Evolutionary conservation across 352 stramenopile species (phyloP), one percentile per base, ranked within the genome.

Genomic region (Phytophthora ramorum): DNA sequence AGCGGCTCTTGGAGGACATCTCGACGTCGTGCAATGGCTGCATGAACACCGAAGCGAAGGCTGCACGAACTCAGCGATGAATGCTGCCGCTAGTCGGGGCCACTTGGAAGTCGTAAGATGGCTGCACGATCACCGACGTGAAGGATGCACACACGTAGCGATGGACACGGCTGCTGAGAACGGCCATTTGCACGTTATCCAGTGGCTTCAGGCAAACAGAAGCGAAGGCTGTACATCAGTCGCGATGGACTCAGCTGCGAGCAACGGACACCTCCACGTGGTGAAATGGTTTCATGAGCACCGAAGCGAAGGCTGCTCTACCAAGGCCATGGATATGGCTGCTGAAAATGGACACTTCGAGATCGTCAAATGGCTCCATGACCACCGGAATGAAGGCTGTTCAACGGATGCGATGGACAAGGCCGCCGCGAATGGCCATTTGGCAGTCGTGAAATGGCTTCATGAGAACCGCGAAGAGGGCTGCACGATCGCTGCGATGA

Each of bases 41-140:
- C 71, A 85, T 50, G 43, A 63, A 22, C 55, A 78, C 19, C 62
- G 74, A 1, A 65, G 40, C 5, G 76, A 83, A 60, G 76, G 76
- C 2, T 81, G 72, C 43, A 82, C 76, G 20, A 78, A 71, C 46
- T 63, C 65, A 12, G 78, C 78, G 2, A 85, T 90, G 71, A 76
- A 88, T 63, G 45, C 22, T 20, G 81, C 81, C n/a, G 74, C 78
- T 16, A 53, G 63, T 4, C 50, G 66, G 22, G 79, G 77, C 0
- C 66, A 90, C 20, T 64, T 90, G 38, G 30, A 81, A 49, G 63
- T 87, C 10, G 73, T 89, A 0, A 68, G 83, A 30, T 86, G 75
- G 76, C 66, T 90, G 6, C 75, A 87, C 35, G 28, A 51, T 7
- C 47, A 89, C 34, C 47, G 69, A 41, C 16, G 48, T 0, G 74